phyloP scores from a whole-genome alignment of 2,329 filamentous ascomycete species.

The Ophiostoma tasmaniense region DNA sequence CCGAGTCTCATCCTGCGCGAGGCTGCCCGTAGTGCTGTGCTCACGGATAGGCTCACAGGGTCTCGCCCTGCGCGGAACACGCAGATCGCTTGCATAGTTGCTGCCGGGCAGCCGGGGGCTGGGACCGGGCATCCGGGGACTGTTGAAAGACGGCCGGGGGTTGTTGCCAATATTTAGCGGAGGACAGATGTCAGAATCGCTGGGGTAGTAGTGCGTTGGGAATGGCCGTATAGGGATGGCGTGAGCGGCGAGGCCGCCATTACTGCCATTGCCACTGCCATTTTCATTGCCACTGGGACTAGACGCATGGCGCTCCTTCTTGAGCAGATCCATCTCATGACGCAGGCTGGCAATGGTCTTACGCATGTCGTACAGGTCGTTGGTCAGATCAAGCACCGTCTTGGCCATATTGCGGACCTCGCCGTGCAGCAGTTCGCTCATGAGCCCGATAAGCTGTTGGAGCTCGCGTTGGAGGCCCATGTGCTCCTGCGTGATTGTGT shows the following conservation, averaged over 20 bases:
- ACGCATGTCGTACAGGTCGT: not conserved
- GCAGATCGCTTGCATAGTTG: not conserved
- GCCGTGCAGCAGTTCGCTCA: not conserved
- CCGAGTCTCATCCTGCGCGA: not conserved
- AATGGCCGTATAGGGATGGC: not conserved
- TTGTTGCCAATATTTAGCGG: not conserved
- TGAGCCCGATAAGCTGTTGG: not conserved
- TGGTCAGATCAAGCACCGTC: not conserved
- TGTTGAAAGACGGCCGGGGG: not conserved
- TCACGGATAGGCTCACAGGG: not conserved
- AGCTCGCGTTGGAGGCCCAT: not conserved
- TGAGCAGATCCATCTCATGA: not conserved
- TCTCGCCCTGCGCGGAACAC: not conserved
- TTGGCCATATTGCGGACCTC: conserved; percentile 3
- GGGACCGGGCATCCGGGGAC: too few species aligned
- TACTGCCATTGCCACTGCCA: not conserved
- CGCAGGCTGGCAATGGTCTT: not conserved
- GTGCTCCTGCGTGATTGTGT: not conserved
- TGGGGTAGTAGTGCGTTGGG: not conserved
- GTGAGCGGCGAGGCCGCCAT: too few species aligned
- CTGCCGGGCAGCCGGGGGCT: not conserved
- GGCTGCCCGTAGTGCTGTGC: not conserved
- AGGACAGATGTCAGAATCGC: not conserved
- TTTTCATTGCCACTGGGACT: not conserved
- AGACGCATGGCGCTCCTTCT: not conserved